These are phyloP conservation scores for Xylariales sp. DNA, from an alignment of 2,329 filamentous ascomycete species.

Conservation along the genomic window DNA sequence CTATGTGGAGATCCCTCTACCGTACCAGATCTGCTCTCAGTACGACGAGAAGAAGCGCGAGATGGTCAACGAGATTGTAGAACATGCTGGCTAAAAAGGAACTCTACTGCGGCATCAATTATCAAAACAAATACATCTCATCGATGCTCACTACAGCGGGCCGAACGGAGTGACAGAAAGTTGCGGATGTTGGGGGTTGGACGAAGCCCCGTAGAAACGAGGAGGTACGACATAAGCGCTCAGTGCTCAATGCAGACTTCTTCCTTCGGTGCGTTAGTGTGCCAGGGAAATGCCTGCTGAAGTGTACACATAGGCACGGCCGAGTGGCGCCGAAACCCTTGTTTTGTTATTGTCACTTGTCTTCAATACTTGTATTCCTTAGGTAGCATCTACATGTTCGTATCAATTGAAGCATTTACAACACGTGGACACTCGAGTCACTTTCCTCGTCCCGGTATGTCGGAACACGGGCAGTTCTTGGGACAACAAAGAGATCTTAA, in stretches of 20 bases:
- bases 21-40: constrained; percentile 88
- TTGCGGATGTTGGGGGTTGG: constrained; percentile 12
- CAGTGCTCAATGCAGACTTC: background rate
- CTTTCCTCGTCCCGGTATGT: no score
- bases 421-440: background rate
- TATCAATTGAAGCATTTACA: constrained; percentile 31
- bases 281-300: background rate
- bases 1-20: constrained; percentile 86
- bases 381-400: constrained; percentile 39
- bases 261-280: background rate
- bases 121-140: background rate
- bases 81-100: constrained; percentile 78
- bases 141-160: background rate
- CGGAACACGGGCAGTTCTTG: no score
- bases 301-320: constrained; percentile 22
- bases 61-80: constrained; percentile 92
- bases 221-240: constrained; percentile 10
- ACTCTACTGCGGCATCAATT: background rate
- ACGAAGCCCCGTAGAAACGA: background rate
- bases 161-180: constrained; percentile 10
- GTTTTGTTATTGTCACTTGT: constrained; percentile 16
- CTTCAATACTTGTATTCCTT: constrained; percentile 39
- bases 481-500: no score
- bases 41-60: constrained; percentile 76
- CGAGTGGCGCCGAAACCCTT: constrained; percentile 9